Conservation (phyloP, 169 alveolate species). For the Fabrea salina region DNA sequence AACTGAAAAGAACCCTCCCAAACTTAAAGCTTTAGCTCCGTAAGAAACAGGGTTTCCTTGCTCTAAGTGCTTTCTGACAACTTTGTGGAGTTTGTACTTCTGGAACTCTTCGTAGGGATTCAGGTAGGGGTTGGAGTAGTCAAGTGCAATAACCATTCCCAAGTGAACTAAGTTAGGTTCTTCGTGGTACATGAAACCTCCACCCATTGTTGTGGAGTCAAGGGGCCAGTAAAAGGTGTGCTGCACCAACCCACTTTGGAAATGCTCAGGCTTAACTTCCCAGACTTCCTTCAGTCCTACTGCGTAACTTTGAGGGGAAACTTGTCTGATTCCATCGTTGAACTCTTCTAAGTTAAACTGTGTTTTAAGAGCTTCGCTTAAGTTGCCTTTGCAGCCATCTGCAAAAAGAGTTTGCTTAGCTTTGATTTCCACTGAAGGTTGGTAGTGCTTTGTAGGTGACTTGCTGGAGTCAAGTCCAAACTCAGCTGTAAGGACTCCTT, state of each 20-base stretch:
- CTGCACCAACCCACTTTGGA: not conserved
- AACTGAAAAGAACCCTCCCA: conserved; percentile 86
- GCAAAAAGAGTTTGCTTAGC: conserved; percentile 66
- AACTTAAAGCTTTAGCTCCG: conserved; percentile 84
- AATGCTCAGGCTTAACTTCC: not conserved
- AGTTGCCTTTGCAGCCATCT: conserved; percentile 84
- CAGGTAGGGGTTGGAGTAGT: conserved; percentile 73
- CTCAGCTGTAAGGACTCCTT: conserved; percentile 72
- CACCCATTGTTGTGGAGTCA: conserved; percentile 70
- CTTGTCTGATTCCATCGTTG: not conserved
- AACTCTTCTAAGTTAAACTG: conserved; percentile 56
- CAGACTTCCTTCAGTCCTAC: conserved; percentile 72
- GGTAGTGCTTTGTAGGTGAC: conserved; percentile 44
- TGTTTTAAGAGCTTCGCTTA: conserved; percentile 59
- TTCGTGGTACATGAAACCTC: conserved; percentile 82
- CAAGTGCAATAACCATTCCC: conserved; percentile 83
- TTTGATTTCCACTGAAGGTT: conserved; percentile 57
- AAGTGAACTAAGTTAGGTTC: conserved; percentile 48
- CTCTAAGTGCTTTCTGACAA: conserved; percentile 51
- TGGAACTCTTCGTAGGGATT: conserved; percentile 84
- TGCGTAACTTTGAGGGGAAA: conserved; percentile 64
- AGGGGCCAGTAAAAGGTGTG: conserved; percentile 79
- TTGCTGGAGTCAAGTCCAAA: conserved; percentile 78
- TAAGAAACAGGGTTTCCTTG: conserved; percentile 83
- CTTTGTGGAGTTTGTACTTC: conserved; percentile 70